Conservation (phyloP, 2,329 filamentous ascomycete species). For the Scedosporium dehoogii region DNA sequence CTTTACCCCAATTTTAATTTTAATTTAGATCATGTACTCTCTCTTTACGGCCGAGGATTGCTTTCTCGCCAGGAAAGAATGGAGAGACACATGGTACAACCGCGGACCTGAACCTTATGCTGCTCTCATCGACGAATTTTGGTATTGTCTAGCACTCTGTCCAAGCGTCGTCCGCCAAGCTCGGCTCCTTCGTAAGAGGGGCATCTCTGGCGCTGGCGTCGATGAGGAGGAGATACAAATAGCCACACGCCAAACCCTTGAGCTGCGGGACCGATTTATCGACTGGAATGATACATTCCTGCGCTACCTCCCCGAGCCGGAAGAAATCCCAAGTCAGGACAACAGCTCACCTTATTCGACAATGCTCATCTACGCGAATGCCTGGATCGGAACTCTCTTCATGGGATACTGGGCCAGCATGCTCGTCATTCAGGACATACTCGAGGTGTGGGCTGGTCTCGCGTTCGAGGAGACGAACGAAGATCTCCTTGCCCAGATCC, state of each 20-base stretch:
- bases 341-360: constrained; percentile 21
- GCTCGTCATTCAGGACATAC: constrained; percentile 27
- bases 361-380: constrained; percentile 20
- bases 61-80: not conserved
- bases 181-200: constrained; percentile 21
- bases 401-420: constrained; percentile 28
- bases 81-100: not conserved
- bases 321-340: constrained; percentile 19
- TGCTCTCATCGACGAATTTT: constrained; percentile 21
- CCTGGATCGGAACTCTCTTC: constrained; percentile 24
- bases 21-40: constrained; percentile 24
- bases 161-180: constrained; percentile 22
- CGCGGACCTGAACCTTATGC: not conserved
- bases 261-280: constrained; percentile 19
- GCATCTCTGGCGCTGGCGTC: constrained; percentile 17
- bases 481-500: not conserved
- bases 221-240: constrained; percentile 14
- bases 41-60: constrained; percentile 22
- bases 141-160: constrained; percentile 22
- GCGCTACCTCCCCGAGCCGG: constrained; percentile 15
- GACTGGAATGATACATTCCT: constrained; percentile 22
- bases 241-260: constrained; percentile 17
- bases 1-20: not conserved
- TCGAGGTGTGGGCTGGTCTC: constrained; percentile 9
- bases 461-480: not conserved